These are phyloP conservation scores for Dioscorea dumetorum DNA, from an alignment of 106 monocot genomes.

Conservation along the genomic window DNA sequence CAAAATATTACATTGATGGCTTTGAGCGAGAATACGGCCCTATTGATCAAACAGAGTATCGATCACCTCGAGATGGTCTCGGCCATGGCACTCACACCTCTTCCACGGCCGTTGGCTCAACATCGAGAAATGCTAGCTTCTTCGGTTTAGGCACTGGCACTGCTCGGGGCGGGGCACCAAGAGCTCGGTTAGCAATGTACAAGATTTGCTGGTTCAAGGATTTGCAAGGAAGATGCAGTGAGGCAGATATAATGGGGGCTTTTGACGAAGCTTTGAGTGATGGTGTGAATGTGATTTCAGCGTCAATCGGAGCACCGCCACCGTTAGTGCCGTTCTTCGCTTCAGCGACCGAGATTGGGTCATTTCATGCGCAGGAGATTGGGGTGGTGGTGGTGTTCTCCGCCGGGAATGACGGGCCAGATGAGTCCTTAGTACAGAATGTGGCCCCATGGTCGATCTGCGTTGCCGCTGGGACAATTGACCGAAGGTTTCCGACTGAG, in stretches of 20 bases:
- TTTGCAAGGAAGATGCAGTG: conserved; percentile 45
- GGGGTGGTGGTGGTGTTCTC: conserved; percentile 67
- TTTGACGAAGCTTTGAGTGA: conserved; percentile 64
- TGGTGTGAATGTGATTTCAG: conserved; percentile 65
- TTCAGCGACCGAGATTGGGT: conserved; percentile 41
- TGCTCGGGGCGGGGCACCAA: conserved; percentile 55
- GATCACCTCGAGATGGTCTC: conserved; percentile 58
- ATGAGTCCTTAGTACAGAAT: conserved; percentile 42
- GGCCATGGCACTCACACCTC: conserved; percentile 83
- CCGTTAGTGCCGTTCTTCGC: conserved; percentile 45
- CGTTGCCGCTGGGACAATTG: conserved; percentile 61
- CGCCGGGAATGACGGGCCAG: conserved; percentile 76
- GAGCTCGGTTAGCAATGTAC: conserved; percentile 60
- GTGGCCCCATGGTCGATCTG: conserved; percentile 62
- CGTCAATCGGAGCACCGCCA: conserved; percentile 47
- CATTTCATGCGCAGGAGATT: conserved; percentile 60
- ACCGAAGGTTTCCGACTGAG: conserved; percentile 44
- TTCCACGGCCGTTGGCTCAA: conserved; percentile 45
- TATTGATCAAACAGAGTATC: conserved; percentile 44
- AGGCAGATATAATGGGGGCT: conserved; percentile 73
- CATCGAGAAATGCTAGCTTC: conserved; percentile 16
- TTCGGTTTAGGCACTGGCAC: conserved; percentile 34
- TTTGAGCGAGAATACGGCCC: conserved; percentile 50
- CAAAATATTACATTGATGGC: conserved; percentile 51
- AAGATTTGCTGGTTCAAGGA: conserved; percentile 65